Base-by-base conservation (phyloP, 2,329 filamentous ascomycete genomes). In the Ilyonectria mors-panacis region DNA sequence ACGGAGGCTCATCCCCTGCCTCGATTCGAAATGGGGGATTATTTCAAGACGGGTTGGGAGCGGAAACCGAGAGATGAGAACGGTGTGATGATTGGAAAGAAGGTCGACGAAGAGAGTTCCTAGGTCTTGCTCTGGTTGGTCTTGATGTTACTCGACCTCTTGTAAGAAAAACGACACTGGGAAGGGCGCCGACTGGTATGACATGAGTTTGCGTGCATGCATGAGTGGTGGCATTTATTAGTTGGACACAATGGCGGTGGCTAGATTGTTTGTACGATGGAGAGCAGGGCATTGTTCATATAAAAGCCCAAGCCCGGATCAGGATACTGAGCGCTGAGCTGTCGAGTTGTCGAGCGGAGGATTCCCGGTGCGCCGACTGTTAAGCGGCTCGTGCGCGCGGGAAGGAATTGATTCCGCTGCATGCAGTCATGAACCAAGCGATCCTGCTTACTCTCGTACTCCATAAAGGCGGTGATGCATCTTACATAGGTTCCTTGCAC, bases 1-100 rank as follows among this genome's bases (percentile, higher is more conserved):
- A 99, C 96, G 1, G 96, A 99, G 83, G 96, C 94, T 1, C 96
- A 99, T 81, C 89, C 93, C 1, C 87, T 99, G 66, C 96, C 96
- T 8, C 86, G 92, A 44, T 99, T 99, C 78, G 91, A 96, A 76
- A 89, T 96, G 80, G 91, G 89, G 1, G 73, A 81, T 94, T 42
- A 94, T 96, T 79, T 89, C 88, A 26, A 26, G 73, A 97, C 94
- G 1, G 94, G 94, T 1, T 97, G 94, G 94, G 83, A 89, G 81
- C 85, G 94, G 66, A 92, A 92, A 79, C 87, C 89, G 3, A 85
- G 91, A 70, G 87, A 84, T 67, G 77, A 75, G 54, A 75, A 82
- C 10, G 84, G 84, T 1, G 82, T 82, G 59, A 80, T 85, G 4
- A 75, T 81, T 44, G 64, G 65, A 19, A 66, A 69, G 55, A 67